Percentiles rank a stretch among this genome's conserved stretches.
Conservation (phyloP, 139 green algal genomes). For the Bryopsis sp. region DNA sequence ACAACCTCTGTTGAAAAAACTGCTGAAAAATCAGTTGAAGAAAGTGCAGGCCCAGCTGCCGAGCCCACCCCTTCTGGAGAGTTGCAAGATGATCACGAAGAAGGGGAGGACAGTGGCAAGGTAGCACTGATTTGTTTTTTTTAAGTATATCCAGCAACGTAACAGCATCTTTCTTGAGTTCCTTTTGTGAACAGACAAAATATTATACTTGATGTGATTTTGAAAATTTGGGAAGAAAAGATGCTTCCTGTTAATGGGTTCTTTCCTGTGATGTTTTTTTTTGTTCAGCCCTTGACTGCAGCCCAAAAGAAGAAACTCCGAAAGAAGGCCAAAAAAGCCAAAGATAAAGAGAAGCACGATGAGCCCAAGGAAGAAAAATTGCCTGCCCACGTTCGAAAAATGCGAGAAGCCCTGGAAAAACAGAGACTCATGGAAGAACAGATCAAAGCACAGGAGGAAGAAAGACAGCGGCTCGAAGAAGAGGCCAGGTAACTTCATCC, state of each 20-base stretch:
- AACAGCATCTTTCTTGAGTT: too few species aligned
- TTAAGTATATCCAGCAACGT: too few species aligned
- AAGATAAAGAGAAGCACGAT: neutral
- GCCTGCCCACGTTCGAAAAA: conserved; percentile 55
- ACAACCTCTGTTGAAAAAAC: too few species aligned
- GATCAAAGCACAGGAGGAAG: conserved; percentile 43
- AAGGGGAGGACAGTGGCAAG: conserved; percentile 25
- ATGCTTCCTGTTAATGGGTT: neutral
- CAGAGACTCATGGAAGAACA: conserved; percentile 54
- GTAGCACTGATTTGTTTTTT: too few species aligned
- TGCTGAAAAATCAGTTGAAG: too few species aligned
- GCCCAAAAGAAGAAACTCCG: conserved; percentile 79
- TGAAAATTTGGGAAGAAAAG: neutral
- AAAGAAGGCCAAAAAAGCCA: conserved; percentile 57
- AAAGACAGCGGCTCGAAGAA: conserved; percentile 33
- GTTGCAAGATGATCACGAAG: conserved; percentile 18
- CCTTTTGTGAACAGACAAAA: too few species aligned
- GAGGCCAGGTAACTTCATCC: conserved; percentile 43
- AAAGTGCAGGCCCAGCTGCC: too few species aligned
- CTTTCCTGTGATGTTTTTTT: neutral
- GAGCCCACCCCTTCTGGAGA: too few species aligned
- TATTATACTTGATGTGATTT: too few species aligned
- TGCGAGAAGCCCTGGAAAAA: conserved; percentile 67
- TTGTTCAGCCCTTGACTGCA: conserved; percentile 53
- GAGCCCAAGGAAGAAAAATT: conserved; percentile 48